phyloP scores from a whole-genome alignment of 106 monocot species.

The Posidonia australis region DNA sequence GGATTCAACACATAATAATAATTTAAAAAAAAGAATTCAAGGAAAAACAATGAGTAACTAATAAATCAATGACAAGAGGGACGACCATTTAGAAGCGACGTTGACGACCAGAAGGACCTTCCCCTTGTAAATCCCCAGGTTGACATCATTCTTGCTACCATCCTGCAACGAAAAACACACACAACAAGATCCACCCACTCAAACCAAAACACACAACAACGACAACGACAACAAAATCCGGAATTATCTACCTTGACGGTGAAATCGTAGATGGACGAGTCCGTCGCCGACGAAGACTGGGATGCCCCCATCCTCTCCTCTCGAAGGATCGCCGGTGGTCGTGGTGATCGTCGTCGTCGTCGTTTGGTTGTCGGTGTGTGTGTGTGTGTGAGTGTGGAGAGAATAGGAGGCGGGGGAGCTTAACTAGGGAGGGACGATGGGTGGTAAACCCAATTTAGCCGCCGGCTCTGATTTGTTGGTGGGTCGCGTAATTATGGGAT shows the following conservation, averaged over 20 bases:
- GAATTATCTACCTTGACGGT: constrained; percentile 5
- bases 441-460: no score
- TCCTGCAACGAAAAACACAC: constrained; percentile 7
- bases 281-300: not conserved
- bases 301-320: not conserved
- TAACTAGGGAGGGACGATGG: no score
- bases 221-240: not conserved
- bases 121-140: constrained; percentile 17
- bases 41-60: not conserved
- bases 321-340: no score
- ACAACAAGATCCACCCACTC: no score
- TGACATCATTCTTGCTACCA: constrained; percentile 11
- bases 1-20: not conserved
- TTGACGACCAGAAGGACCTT: constrained; percentile 25
- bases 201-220: not conserved
- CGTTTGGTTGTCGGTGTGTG: no score
- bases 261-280: constrained; percentile 1
- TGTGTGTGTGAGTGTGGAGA: no score
- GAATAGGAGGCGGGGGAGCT: no score
- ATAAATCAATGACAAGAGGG: no score
- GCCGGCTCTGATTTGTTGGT: no score
- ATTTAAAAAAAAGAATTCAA: not conserved
- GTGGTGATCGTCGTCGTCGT: no score
- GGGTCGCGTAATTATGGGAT: no score
- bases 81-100: constrained; percentile 25